Evolutionary conservation across 352 stramenopile species (phyloP), one percentile per base, ranked within the genome.

Genomic region (Phytophthora ramorum): DNA sequence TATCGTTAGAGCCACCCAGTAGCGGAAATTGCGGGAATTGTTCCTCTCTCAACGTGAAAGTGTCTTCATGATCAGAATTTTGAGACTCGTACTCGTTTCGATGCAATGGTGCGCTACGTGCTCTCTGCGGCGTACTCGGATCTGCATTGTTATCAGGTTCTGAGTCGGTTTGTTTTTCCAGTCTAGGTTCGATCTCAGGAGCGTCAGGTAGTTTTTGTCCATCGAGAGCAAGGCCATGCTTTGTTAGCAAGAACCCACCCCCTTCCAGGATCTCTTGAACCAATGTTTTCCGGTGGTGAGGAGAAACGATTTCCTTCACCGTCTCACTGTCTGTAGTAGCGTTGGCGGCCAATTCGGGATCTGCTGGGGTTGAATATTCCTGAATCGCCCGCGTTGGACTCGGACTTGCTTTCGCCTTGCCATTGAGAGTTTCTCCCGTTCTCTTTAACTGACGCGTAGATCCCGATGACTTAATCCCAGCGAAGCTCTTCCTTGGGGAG

Each of bases 241-340:
- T 67, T 8, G 43, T 57, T 2, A 55, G 35, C 4, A n/a, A 38
- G 13, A 71, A 22, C 8, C 30, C 54, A 26, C 55, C 40, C 0
- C 47, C 44, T 46, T 57, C 55, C 7, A 75, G 9, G n/a, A 71
- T 59, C 28, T 71, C 66, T 14, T 60, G 32, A 17, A 71, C 66
- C 17, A 71, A 19, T 8, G 56, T 75, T 17, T 66, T 77, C 16
- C 55, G 51, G 4, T 50, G 51, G 4, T 47, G 69, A 49, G 35
- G 19, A 0, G 19, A 56, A 22, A 40, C n/a, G 16, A 4, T 19
- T 48, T 47, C 41, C 19, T 20, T 4, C 13, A 16, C 19, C 34
- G 19, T 38, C 28, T 49, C 41, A 34, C 13, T 56, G 0, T 41
- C 30, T 46, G 17, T 7, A 37, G 32, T 20, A 41, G 10, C 51